Evolutionary conservation across 73 alveolate genomes (phyloP), one percentile per base, ranked within the genome.

Genomic region (Uronychia binucleata): DNA sequence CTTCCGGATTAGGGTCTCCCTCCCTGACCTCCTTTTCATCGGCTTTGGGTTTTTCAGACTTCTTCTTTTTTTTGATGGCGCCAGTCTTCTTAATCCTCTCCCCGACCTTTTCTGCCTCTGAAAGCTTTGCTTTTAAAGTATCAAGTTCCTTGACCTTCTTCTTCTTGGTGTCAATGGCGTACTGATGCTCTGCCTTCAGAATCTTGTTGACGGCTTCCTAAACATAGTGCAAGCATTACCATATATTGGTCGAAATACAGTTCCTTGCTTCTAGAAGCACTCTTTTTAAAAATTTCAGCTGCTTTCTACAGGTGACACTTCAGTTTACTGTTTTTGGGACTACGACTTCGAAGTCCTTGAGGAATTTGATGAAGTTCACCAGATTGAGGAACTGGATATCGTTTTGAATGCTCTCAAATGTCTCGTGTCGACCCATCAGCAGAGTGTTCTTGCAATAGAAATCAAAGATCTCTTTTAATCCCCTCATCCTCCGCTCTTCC

Each of bases 391-490:
- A 46, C n/a, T 5, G 19, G 67, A 46, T 46, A n/a, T 76, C 90
- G 31, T 46, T 83, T 76, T 83, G 74, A 11, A 83, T 83, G 34
- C 75, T 85, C 19, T 83, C 90, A 76, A 83, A 83, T 27, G 90
- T 75, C 0, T 78, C 31, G 34, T 83, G 31, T 30, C 75, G 74
- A 1, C 85, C 90, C 26, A 33, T 46, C 57, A 32, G 27, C 19
- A 74, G 32, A 33, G 33, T 57, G 60, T 83, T 26, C 34, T 79
- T 30, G 33, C 90, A 75, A 35, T 83, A 83, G 60, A 83, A 31
- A 11, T 59, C 58, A 57, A 83, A 83, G 28, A 83, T 83, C 79
- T 83, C 90, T 83, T 83, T 31, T 1, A 83, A 32, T 46, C 67
- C 67, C 19, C 67, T 46, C 67, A 46, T 46, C 19, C 67, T 5